Conservation (phyloP, 2,329 filamentous ascomycete species). For the Fusarium humuli region DNA sequence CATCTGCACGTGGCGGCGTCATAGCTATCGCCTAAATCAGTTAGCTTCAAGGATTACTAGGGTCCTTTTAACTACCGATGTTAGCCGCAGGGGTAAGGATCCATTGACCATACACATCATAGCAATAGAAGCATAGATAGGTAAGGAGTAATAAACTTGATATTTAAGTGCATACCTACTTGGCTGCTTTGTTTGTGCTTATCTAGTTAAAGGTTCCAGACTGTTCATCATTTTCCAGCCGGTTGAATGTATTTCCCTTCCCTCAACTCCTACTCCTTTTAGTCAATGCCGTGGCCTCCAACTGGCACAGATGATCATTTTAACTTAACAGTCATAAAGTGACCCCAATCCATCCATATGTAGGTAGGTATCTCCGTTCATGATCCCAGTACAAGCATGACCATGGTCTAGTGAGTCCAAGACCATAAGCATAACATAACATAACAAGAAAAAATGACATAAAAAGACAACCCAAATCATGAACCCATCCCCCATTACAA, state of each 20-base stretch:
- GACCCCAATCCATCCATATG: not conserved
- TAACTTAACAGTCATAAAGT: not conserved
- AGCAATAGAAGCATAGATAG: not conserved
- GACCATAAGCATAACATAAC: conserved; percentile 16
- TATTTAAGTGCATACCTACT: not conserved
- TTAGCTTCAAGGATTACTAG: conserved; percentile 9
- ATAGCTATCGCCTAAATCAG: conserved; percentile 24
- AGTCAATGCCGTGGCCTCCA: not conserved
- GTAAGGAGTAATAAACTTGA: not conserved
- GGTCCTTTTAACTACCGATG: conserved; percentile 25
- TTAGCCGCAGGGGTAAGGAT: conserved; percentile 31
- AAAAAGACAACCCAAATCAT: not conserved
- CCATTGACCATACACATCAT: not conserved
- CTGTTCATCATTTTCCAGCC: not conserved
- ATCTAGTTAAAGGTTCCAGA: not conserved
- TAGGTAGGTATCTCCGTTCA: not conserved
- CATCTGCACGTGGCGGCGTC: conserved; percentile 40
- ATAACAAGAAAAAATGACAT: conserved; percentile 8
- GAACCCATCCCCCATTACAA: conserved; percentile 16
- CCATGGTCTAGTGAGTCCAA: not conserved
- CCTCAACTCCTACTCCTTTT: not conserved
- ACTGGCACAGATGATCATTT: not conserved
- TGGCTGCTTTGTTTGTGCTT: not conserved
- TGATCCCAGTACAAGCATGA: not conserved
- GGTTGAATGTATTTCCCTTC: not conserved